Percentiles rank a stretch among this genome's conserved stretches.
These are phyloP conservation scores for Rubroboletus pulcherrimus DNA, from an alignment of 768 basidiomycete species.

Conservation along the genomic window DNA sequence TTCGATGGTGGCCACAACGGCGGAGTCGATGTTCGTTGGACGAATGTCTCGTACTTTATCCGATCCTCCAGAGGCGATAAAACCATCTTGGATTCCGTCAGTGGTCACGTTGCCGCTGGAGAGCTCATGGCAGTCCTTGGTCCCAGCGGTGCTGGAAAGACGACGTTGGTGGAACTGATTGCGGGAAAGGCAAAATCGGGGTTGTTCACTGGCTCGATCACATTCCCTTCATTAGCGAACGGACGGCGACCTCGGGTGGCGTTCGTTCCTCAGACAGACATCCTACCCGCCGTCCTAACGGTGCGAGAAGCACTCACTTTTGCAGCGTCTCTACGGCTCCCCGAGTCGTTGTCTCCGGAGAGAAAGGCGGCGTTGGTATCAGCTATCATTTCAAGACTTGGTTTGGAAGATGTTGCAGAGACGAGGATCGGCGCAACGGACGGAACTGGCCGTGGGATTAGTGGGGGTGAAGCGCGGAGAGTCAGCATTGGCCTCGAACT, in stretches of 20 bases:
- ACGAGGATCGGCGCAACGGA: constrained; percentile 64
- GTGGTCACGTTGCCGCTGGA: constrained; percentile 70
- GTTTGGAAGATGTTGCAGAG: constrained; percentile 65
- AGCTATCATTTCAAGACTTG: constrained; percentile 71
- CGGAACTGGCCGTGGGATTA: constrained; percentile 75
- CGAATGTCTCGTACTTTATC: constrained; percentile 62
- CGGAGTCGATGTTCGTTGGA: constrained; percentile 68
- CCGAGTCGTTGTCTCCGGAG: constrained; percentile 60
- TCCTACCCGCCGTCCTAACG: constrained; percentile 75
- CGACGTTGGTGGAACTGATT: constrained; percentile 86
- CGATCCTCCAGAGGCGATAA: constrained; percentile 35
- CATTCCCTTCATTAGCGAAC: constrained; percentile 42
- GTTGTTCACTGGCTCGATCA: constrained; percentile 57
- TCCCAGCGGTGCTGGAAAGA: constrained; percentile 91
- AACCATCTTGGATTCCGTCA: constrained; percentile 70
- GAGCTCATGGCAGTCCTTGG: constrained; percentile 91
- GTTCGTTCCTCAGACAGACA: constrained; percentile 85
- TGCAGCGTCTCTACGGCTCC: constrained; percentile 79
- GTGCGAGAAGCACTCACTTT: constrained; percentile 81
- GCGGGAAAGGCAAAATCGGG: constrained; percentile 82
- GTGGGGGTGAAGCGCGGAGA: constrained; percentile 87
- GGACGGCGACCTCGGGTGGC: constrained; percentile 55
- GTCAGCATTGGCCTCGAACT: constrained; percentile 90
- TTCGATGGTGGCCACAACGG: constrained; percentile 39
- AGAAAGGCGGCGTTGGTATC: constrained; percentile 67